Evolutionary conservation across 2,329 filamentous ascomycete genomes (phyloP).

Genomic region (Talaromyces sp.): DNA sequence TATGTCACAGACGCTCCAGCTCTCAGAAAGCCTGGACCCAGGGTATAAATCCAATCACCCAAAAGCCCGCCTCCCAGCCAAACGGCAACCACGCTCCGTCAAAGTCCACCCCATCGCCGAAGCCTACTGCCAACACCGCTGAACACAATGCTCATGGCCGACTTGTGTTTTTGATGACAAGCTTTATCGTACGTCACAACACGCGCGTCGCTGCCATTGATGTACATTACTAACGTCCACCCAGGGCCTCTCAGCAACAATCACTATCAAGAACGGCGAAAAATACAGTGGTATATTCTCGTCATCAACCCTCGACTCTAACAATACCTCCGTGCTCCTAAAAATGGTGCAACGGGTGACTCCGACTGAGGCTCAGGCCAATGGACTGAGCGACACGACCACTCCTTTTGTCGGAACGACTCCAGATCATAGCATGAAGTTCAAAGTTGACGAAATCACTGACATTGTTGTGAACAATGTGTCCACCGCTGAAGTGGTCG

Average conservation of each 20-base stretch:
- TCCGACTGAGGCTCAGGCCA: constrained; percentile 34
- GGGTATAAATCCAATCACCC: constrained; percentile 59
- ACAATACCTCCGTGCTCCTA: constrained; percentile 54
- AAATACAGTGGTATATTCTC: constrained; percentile 60
- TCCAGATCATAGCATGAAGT: constrained; percentile 53
- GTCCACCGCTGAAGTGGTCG: constrained; percentile 48
- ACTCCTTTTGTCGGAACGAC: constrained; percentile 42
- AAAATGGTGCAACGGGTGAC: constrained; percentile 62
- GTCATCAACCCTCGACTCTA: constrained; percentile 50
- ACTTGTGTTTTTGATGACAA: constrained; percentile 56
- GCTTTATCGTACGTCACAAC: constrained; percentile 52
- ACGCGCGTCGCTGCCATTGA: background rate
- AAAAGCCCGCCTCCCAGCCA: constrained; percentile 50
- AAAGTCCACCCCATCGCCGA: constrained; percentile 40
- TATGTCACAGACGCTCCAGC: constrained; percentile 46
- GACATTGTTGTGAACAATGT: constrained; percentile 56
- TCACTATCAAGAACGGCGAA: constrained; percentile 60
- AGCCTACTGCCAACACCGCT: constrained; percentile 43
- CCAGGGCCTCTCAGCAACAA: constrained; percentile 54
- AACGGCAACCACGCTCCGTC: constrained; percentile 52
- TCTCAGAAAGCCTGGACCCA: constrained; percentile 59
- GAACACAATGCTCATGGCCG: constrained; percentile 60
- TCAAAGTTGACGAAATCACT: constrained; percentile 58
- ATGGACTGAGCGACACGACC: constrained; percentile 40
- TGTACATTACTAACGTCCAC: constrained; percentile 22